These are phyloP conservation scores for Epichloe brachyelytri DNA, from an alignment of 2,329 filamentous ascomycete genomes.

Conservation along the genomic window DNA sequence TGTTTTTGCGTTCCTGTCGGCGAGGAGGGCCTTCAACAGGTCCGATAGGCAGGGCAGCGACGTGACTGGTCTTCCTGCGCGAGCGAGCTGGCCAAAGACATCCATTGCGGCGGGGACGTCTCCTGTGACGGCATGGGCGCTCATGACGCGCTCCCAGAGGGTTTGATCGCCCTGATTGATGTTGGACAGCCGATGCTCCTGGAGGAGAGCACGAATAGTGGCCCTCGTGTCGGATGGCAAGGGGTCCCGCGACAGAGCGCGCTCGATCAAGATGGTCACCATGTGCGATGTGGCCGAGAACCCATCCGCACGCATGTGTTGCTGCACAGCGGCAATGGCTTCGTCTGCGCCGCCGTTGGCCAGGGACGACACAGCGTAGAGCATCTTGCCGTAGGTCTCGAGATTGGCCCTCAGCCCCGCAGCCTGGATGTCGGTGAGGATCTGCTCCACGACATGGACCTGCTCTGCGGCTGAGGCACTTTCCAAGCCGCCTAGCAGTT, in stretches of 20 bases:
- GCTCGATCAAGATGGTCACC: conserved; percentile 59
- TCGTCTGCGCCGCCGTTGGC: conserved; percentile 25
- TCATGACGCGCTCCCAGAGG: conserved; percentile 59
- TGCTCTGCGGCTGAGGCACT: conserved; percentile 34
- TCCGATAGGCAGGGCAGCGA: conserved; percentile 30
- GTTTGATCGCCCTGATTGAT: conserved; percentile 37
- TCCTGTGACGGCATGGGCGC: conserved; percentile 47
- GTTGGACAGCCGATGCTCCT: conserved; percentile 34
- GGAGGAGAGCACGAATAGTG: conserved; percentile 46
- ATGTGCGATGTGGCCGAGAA: conserved; percentile 49
- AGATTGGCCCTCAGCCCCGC: conserved; percentile 46
- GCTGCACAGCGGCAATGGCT: conserved; percentile 47
- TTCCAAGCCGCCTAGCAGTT: conserved; percentile 31
- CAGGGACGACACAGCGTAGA: conserved; percentile 35
- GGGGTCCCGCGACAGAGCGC: conserved; percentile 47
- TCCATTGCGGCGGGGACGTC: conserved; percentile 35
- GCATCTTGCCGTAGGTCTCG: conserved; percentile 55
- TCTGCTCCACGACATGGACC: conserved; percentile 33
- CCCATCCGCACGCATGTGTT: conserved; percentile 43
- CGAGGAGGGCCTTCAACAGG: conserved; percentile 24
- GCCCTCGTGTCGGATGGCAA: conserved; percentile 37
- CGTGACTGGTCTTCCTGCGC: conserved; percentile 26
- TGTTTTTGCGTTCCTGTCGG: conserved; percentile 10
- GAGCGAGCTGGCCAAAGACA: conserved; percentile 32
- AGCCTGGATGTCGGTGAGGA: conserved; percentile 45